phyloP scores from a whole-genome alignment of 225 moss, liverwort and hornwort species.

The Rhytidiadelphus loreus region DNA sequence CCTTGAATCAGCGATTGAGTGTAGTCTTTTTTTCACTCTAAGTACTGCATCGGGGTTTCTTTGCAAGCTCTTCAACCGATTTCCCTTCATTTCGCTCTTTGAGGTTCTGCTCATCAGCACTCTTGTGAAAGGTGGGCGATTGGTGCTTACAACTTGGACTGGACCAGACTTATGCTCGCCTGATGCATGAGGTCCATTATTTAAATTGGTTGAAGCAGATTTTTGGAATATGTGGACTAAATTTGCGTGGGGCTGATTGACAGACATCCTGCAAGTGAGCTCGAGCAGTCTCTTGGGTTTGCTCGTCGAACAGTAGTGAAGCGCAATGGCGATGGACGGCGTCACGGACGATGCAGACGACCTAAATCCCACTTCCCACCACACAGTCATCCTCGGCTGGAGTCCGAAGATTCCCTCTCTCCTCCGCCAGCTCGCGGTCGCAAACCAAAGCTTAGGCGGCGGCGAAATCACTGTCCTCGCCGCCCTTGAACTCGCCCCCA shows the following conservation, averaged over 20 bases:
- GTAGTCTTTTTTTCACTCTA: neutral
- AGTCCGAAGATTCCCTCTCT: slow-evolving; percentile 61
- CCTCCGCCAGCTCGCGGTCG: slow-evolving; percentile 63
- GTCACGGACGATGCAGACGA: neutral
- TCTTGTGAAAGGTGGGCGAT: neutral
- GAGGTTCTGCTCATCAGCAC: neutral
- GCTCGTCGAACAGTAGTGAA: neutral
- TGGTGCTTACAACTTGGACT: neutral
- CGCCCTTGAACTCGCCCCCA: slow-evolving; percentile 46
- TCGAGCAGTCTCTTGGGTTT: neutral
- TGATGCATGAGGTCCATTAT: neutral
- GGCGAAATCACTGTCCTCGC: slow-evolving; percentile 61
- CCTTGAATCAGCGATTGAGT: neutral
- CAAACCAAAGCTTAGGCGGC: slow-evolving; percentile 71
- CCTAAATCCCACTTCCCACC: neutral
- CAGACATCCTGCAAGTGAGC: neutral
- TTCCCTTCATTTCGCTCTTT: neutral
- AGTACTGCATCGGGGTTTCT: neutral
- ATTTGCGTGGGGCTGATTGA: neutral
- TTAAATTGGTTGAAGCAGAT: neutral
- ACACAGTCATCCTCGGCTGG: slow-evolving; percentile 70
- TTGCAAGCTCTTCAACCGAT: neutral
- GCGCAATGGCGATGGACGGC: neutral
- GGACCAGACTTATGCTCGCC: neutral
- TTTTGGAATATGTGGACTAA: neutral